Evolutionary conservation across 495 filamentous ascomycete species (phyloP).

Genomic region (Paragyromitra xinjiangensis): DNA sequence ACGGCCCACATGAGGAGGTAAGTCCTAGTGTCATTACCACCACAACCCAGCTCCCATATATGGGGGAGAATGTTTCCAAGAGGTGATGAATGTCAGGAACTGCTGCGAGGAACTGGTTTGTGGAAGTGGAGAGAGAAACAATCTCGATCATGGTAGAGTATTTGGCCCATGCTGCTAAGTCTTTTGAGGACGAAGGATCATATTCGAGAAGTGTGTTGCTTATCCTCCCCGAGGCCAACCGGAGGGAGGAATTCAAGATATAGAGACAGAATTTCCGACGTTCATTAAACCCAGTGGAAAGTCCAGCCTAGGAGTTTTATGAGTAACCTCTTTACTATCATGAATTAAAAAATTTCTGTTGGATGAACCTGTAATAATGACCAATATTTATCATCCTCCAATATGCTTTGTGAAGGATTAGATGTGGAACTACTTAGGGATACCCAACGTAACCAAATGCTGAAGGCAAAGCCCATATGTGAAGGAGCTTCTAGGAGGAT

Average conservation of each 20-base stretch:
- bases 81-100: conserved; percentile 46
- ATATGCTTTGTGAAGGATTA: conserved; percentile 38
- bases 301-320: conserved; percentile 49
- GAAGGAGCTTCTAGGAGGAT: conserved; percentile 31
- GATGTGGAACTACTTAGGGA: conserved; percentile 24
- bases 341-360: neutral
- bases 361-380: conserved; percentile 54
- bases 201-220: conserved; percentile 47
- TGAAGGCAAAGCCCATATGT: conserved; percentile 50
- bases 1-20: conserved; percentile 42
- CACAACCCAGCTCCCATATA: conserved; percentile 52
- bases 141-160: conserved; percentile 55
- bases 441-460: conserved; percentile 58
- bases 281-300: conserved; percentile 60
- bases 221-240: conserved; percentile 40
- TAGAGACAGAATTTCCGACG: conserved; percentile 62
- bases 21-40: conserved; percentile 50
- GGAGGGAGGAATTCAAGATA: conserved; percentile 60
- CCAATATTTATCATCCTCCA: conserved; percentile 60
- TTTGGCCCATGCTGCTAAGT: conserved; percentile 46
- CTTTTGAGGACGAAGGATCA: conserved; percentile 30
- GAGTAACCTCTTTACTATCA: neutral
- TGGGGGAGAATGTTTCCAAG: conserved; percentile 36
- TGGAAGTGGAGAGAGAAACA: conserved; percentile 52
- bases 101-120: conserved; percentile 56